Base-by-base conservation (phyloP, 345 rosid genomes). In the Eucalyptus shirleyi region DNA sequence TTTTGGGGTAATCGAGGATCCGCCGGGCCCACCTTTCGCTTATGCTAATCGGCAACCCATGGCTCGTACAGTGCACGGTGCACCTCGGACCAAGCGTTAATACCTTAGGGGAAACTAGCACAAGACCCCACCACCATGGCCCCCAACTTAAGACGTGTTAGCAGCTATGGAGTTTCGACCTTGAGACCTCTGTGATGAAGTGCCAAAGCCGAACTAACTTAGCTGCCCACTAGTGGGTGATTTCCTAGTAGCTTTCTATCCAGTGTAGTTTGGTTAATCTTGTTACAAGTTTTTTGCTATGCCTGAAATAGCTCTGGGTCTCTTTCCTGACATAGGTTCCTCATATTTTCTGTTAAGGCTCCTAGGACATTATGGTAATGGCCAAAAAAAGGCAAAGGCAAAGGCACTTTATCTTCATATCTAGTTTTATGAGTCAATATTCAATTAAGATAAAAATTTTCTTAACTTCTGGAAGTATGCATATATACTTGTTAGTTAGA, bases 281-380 rank as follows among this genome's bases (percentile, higher is more conserved):
- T 26, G 6, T 88, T 90, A 90, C 92, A 97, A 97, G 89, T 94
- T 87, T 97, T 97, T 97, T 95, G 98, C 98, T 86, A 97, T 96
- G 98, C 98, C 98, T 65, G 97, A 97, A 92, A 95, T 97, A 87
- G 95, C 96, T 60, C 89, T 97, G 45, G 97, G 97, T 34, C 98
- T 96, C 92, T 96, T 97, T 91, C 98, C 97, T 49, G 97, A 96
- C 93, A 88, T 95, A 47, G 98, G 97, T 55, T 95, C 97, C 88
- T 95, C 99, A 12, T 97, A 93, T 90, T 95, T 94, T 95, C 91
- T 97, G 93, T 94, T 97, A 89, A 95, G 98, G 90, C 97, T 97
- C 87, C 96, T 96, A 13, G 97, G 98, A 55, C 96, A 94, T 93
- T 95, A 95, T 88, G 97, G 98, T 96, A 95, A 90, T 34, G 81